Evolutionary conservation across 2,329 filamentous ascomycete species (phyloP), one percentile per base, ranked within the genome.

Genomic region (Calycina marina): DNA sequence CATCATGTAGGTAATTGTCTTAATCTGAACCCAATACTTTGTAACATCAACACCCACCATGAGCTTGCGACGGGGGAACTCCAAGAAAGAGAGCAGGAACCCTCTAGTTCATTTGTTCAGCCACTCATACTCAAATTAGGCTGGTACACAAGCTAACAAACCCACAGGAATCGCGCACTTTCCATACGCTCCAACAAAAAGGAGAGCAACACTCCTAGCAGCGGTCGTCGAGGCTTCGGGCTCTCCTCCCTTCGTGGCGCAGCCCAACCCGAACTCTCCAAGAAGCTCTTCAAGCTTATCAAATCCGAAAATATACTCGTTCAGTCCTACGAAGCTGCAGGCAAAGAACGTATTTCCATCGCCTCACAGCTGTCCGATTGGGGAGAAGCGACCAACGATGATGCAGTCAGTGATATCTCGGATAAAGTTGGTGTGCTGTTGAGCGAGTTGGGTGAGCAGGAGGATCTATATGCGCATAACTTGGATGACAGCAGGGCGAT

Each of bases 361-460:
- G 90, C 86, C 11, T 74, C 76, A 8, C 88, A 96, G 61, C 72
- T 98, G 27, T 93, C 84, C 5, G 86, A 96, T 46, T 98, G 90
- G 90, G 90, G 90, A 36, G 86, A 96, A 60, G 72, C 81, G 38
- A 94, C 86, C 2, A 71, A 73, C 32, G 90, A 98, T 50, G 84
- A 93, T 40, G 73, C 76, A 31, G 67, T 96, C 49, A 84, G 74
- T 32, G 90, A 96, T 53, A 71, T 98, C 45, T 85, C 81, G 37
- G 90, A 96, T 67, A 98, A 98, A 67, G 67, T 98, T 32, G 90
- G 85, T 31, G 88, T 96, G 24, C 63, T 98, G 47, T 64, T 98
- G 38, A 79, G 81, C 14, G 90, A 96, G 63, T 73, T 98, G 39
- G 90, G 85, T 32, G 85, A 93, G 58, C 85, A 93, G 57, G 90